These are phyloP conservation scores for Aspergillus sp. DNA, from an alignment of 2,329 filamentous ascomycete genomes.

Conservation along the genomic window DNA sequence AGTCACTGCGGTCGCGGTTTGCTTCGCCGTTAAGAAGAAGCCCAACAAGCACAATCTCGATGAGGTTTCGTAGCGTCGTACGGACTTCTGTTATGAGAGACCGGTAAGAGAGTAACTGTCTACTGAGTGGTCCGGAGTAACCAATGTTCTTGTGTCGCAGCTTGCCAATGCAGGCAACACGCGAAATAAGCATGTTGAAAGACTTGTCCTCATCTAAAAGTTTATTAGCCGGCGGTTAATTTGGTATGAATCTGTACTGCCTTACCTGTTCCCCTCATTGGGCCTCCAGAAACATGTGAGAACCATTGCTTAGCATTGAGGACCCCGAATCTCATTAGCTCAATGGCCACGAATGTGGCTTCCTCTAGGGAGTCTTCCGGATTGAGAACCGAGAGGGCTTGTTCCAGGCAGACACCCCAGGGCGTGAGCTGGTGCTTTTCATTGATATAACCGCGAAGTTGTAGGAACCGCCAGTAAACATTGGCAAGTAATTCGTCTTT, in stretches of 20 bases:
- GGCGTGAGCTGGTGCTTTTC: constrained; percentile 73
- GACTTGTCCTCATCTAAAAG: constrained; percentile 71
- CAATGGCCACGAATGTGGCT: constrained; percentile 77
- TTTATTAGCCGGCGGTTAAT: constrained; percentile 7
- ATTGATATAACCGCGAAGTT: constrained; percentile 82
- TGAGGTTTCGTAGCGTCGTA: constrained; percentile 73
- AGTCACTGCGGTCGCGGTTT: constrained; percentile 66
- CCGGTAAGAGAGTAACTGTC: constrained; percentile 82
- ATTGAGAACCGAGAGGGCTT: constrained; percentile 64
- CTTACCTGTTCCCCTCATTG: constrained; percentile 56
- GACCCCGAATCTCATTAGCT: constrained; percentile 76
- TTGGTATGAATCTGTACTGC: not conserved
- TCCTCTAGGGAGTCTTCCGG: constrained; percentile 66
- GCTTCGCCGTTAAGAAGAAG: constrained; percentile 81
- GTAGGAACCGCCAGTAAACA: constrained; percentile 82
- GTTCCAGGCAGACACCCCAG: constrained; percentile 79
- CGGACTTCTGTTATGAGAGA: constrained; percentile 79
- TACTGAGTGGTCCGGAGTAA: constrained; percentile 91
- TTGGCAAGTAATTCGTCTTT: constrained; percentile 73
- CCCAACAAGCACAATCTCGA: constrained; percentile 77
- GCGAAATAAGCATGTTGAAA: constrained; percentile 78
- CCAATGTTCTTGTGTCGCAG: constrained; percentile 81
- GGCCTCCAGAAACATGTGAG: constrained; percentile 56
- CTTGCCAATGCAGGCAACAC: constrained; percentile 79
- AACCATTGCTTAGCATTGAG: constrained; percentile 71